Conservation (phyloP, 2,329 filamentous ascomycete genomes). For the Talaromyces verruculosus region DNA sequence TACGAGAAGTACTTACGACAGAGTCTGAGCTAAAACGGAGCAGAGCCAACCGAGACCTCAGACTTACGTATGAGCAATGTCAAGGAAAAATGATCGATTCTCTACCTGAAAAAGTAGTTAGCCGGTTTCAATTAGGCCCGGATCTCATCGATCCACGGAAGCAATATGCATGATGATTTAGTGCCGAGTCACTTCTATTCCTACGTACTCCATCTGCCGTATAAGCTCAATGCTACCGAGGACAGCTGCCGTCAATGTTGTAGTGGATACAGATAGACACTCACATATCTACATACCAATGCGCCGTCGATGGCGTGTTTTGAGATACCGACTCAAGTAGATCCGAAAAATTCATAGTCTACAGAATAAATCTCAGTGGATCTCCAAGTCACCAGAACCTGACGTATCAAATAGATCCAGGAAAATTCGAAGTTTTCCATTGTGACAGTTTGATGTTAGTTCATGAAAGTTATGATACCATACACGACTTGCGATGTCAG, state of each 20-base stretch:
- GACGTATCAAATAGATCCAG: background rate
- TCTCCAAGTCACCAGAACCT: background rate
- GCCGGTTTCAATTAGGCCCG: background rate
- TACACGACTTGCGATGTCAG: no score
- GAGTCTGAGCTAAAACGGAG: slow-evolving; percentile 15
- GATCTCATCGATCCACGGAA: background rate
- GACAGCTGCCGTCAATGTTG: background rate
- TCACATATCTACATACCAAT: background rate
- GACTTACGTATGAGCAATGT: background rate
- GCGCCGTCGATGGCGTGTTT: background rate
- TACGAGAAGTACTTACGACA: slow-evolving; percentile 33
- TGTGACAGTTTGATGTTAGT: no score
- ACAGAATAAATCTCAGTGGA: background rate
- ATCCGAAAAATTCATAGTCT: background rate
- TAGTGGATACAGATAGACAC: background rate
- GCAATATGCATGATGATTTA: background rate
- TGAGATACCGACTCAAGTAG: background rate
- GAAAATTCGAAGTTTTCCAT: no score
- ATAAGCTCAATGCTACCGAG: background rate
- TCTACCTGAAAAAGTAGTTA: background rate
- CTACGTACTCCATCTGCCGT: background rate
- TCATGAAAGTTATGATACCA: no score
- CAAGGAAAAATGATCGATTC: background rate
- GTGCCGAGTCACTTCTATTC: background rate
- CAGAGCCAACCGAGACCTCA: background rate